phyloP scores from a whole-genome alignment of 306 rosid species.

The Pterocarpus santalinus region DNA sequence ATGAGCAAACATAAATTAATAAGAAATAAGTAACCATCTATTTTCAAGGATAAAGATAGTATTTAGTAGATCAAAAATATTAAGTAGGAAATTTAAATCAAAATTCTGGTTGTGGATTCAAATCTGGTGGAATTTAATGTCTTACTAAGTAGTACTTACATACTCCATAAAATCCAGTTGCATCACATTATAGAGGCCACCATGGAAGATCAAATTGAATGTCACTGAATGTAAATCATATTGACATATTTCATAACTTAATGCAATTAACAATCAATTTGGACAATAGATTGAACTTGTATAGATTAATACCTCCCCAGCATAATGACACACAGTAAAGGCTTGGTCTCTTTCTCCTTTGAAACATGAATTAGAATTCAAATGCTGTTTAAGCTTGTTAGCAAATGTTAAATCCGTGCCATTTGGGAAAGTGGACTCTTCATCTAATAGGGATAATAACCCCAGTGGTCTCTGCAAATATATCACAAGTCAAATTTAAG shows the following conservation, averaged over 20 bases:
- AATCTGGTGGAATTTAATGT: neutral
- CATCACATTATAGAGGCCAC: slow-evolving; percentile 10
- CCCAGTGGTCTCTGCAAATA: slow-evolving; percentile 94
- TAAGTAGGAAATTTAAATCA: slow-evolving; percentile 30
- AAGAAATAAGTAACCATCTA: neutral
- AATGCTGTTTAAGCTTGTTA: slow-evolving; percentile 94
- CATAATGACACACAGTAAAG: slow-evolving; percentile 89
- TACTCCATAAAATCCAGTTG: slow-evolving; percentile 21
- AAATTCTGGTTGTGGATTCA: slow-evolving; percentile 14
- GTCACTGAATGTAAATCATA: slow-evolving; percentile 23
- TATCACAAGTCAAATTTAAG: slow-evolving; percentile 39
- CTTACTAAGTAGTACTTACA: neutral
- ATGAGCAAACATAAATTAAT: neutral
- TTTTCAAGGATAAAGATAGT: slow-evolving; percentile 38
- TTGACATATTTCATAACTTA: slow-evolving; percentile 18
- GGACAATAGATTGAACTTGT: slow-evolving; percentile 23
- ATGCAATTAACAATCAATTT: slow-evolving; percentile 28
- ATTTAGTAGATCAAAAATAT: neutral
- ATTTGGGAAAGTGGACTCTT: slow-evolving; percentile 98
- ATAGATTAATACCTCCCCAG: slow-evolving; percentile 90
- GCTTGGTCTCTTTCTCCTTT: slow-evolving; percentile 92
- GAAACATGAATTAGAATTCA: slow-evolving; percentile 78
- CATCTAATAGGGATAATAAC: slow-evolving; percentile 87
- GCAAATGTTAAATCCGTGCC: slow-evolving; percentile 95
- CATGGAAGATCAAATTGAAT: slow-evolving; percentile 27